A percentile compares a stretch with the other conserved stretches of the same genome.
Evolutionary conservation across 106 monocot species (phyloP).

Genomic region (Dactylorhiza incarnata): DNA sequence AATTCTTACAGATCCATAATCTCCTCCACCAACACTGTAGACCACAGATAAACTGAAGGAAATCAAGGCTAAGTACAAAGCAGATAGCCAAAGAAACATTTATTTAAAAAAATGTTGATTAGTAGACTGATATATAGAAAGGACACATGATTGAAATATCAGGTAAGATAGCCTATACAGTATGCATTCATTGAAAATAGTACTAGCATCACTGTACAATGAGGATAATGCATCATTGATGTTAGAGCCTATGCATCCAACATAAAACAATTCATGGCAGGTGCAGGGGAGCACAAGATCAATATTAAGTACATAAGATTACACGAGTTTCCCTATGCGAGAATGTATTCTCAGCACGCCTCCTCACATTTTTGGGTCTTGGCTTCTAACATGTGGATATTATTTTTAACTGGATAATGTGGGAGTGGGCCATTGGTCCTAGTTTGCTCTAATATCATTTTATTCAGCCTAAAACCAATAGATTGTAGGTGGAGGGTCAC

Average conservation of each 20-base stretch:
- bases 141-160: neutral
- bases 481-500: too few species aligned
- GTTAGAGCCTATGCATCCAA: neutral
- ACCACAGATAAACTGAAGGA: neutral
- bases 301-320: too few species aligned
- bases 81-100: neutral
- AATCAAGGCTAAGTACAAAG: neutral
- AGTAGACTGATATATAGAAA: neutral
- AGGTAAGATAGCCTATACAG: neutral
- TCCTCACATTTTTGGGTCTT: too few species aligned
- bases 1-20: slow-evolving; percentile 96
- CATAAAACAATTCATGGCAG: too few species aligned
- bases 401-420: too few species aligned
- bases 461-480: too few species aligned
- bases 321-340: too few species aligned
- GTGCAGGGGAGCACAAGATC: too few species aligned
- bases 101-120: neutral
- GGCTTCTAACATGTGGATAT: too few species aligned
- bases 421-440: too few species aligned
- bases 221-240: neutral
- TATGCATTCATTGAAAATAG: neutral
- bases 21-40: slow-evolving; percentile 83
- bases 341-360: too few species aligned
- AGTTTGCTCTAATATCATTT: too few species aligned
- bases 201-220: neutral